These are phyloP conservation scores for Raffaelea deltoideospora DNA, from an alignment of 2,329 filamentous ascomycete species.

Conservation along the genomic window DNA sequence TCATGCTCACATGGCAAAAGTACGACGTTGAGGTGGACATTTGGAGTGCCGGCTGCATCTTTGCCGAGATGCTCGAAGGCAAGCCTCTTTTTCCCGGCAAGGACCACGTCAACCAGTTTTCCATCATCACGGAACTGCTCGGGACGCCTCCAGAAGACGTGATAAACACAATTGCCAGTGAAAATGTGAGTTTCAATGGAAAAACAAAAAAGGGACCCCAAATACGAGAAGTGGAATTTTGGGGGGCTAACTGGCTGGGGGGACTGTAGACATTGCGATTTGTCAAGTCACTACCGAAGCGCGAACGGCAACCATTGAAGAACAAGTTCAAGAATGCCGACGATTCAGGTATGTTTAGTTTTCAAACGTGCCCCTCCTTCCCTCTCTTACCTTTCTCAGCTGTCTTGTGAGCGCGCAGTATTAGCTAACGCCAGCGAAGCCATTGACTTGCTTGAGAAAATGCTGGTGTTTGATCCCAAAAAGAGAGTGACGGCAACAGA, in stretches of 20 bases:
- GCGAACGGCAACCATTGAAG: constrained; percentile 71
- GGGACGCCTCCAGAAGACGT: constrained; percentile 96
- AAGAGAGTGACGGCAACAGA: constrained; percentile 80
- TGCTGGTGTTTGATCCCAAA: constrained; percentile 98
- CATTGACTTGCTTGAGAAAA: constrained; percentile 83
- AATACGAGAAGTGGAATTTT: neutral
- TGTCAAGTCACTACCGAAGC: constrained; percentile 90
- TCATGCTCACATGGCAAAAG: constrained; percentile 99
- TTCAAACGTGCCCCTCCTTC: no score
- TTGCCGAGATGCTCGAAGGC: constrained; percentile 97
- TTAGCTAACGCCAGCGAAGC: no score
- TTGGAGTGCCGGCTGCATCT: constrained; percentile 98
- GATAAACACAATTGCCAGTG: constrained; percentile 95
- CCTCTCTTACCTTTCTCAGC: neutral
- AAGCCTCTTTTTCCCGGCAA: constrained; percentile 98
- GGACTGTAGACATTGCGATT: constrained; percentile 69
- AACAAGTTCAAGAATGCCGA: constrained; percentile 96
- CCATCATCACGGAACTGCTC: constrained; percentile 94
- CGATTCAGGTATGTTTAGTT: constrained; percentile 46
- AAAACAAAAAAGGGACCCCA: no score
- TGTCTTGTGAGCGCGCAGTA: no score
- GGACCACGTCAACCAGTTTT: constrained; percentile 99
- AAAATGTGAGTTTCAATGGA: constrained; percentile 68
- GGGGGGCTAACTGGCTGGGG: neutral
- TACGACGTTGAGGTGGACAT: constrained; percentile 99